Evolutionary conservation across 2,329 filamentous ascomycete species (phyloP).

Genomic region (Teratosphaeria pseudoeucalypti): DNA sequence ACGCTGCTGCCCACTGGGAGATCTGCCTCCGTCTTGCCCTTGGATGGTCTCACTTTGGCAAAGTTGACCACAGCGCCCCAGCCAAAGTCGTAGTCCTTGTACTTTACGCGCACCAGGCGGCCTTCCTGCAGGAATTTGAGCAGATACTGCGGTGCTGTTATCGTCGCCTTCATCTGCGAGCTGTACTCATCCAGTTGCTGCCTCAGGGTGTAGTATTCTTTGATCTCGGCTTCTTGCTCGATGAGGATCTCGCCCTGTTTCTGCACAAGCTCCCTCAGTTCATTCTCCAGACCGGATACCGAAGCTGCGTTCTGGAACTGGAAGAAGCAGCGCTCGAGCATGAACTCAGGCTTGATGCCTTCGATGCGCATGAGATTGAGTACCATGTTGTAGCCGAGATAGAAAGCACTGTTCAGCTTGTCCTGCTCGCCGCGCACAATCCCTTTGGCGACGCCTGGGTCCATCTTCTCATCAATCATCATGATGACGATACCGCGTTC

Average conservation of each 20-base stretch:
- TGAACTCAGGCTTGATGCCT: constrained; percentile 95
- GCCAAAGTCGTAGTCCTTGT: constrained; percentile 72
- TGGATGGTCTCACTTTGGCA: constrained; percentile 48
- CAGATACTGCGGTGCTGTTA: constrained; percentile 83
- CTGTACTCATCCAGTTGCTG: constrained; percentile 75
- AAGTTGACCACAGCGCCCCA: constrained; percentile 86
- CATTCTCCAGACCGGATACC: constrained; percentile 72
- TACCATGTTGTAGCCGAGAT: constrained; percentile 98
- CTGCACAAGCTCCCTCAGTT: constrained; percentile 67
- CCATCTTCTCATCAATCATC: constrained; percentile 97
- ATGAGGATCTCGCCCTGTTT: constrained; percentile 66
- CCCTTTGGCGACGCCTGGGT: constrained; percentile 83
- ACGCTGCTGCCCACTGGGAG: constrained; percentile 65
- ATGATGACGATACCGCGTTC: constrained; percentile 98
- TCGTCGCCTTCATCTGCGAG: constrained; percentile 81
- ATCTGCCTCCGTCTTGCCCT: constrained; percentile 56
- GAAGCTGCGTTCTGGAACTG: constrained; percentile 95
- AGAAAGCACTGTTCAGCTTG: constrained; percentile 93
- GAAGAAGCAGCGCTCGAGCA: constrained; percentile 97
- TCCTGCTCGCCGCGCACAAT: constrained; percentile 97
- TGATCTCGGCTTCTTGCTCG: constrained; percentile 75
- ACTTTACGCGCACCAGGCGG: constrained; percentile 77
- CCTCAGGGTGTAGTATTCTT: constrained; percentile 86
- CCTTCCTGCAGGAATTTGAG: constrained; percentile 76
- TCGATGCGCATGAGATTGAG: constrained; percentile 94